Evolutionary conservation across 1,284 basidiomycete genomes (phyloP), one percentile per base, ranked within the genome.

Genomic region (Ceratobasidium sp.): DNA sequence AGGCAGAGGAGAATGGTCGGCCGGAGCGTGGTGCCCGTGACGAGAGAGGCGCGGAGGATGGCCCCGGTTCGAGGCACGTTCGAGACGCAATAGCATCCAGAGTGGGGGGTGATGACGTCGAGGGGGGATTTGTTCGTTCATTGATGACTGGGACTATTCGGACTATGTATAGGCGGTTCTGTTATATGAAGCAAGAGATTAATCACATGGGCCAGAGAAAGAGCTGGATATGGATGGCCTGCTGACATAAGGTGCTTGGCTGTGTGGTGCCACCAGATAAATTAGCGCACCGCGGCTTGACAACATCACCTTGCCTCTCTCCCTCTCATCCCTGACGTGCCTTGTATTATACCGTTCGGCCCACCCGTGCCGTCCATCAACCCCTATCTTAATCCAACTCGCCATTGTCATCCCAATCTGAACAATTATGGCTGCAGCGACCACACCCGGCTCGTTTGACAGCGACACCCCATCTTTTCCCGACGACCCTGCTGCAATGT

Each of bases 41-140:
- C 62, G 36, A 23, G 48, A 21, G 62, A 65, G 16, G n/a, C 48
- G 48, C 34, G 21, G 48, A 23, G 62, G n/a, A 65, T 65, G 62
- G 3, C 62, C 4, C 34, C 14, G n/a, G 34, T 36, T 34, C 26
- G 48, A 2, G 62, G 62, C 4, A 32, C 26, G 23, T 23, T 50
- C 21, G 43, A 45, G 43, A 9, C 43, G 43, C 43, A 45, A 18
- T 45, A 18, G 16, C 43, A 18, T 39, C 14, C 36, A n/a, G n/a
- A n/a, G n/a, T n/a, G n/a, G 36, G 6, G 36, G 36, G 36, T 6
- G 23, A 41, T 59, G 57, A 41, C 34, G 57, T 36, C 57, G 57
- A 12, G 57, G 14, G 57, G 18, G 16, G 16, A 41, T 41, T 41
- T 41, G 39, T 41, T 41, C 39, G 39, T 41, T 26, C 48, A 8